Conservation (phyloP, 2,329 filamentous ascomycete genomes). For the Colletotrichum spinosum region DNA sequence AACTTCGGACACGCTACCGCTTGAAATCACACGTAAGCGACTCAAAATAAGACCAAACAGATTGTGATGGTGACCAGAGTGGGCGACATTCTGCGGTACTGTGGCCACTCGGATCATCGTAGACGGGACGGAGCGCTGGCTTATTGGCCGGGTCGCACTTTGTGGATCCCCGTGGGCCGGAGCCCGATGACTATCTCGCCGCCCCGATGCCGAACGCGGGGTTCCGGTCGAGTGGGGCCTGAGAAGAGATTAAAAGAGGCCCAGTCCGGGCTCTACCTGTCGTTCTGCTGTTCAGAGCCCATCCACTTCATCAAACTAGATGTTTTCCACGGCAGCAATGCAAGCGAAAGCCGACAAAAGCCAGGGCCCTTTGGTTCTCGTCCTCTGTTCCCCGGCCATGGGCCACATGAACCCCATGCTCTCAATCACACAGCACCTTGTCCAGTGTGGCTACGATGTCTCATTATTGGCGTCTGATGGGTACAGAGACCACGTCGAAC, state of each 20-base stretch:
- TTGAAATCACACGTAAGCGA: too few species aligned
- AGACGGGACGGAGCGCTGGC: neutral
- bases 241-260: neutral
- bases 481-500: conserved; percentile 46
- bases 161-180: neutral
- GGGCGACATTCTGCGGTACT: too few species aligned
- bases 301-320: neutral
- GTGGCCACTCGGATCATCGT: too few species aligned
- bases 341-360: neutral
- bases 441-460: conserved; percentile 40
- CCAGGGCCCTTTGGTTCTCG: neutral
- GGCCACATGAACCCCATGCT: conserved; percentile 18
- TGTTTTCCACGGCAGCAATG: neutral
- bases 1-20: too few species aligned
- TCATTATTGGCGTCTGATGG: conserved; percentile 48
- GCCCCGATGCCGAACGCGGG: neutral
- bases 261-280: neutral
- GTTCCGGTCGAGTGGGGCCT: neutral
- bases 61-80: too few species aligned
- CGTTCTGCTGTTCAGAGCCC: neutral
- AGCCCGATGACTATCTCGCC: conserved; percentile 12
- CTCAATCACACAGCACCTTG: conserved; percentile 1
- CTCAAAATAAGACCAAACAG: too few species aligned
- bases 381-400: conserved; percentile 6
- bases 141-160: neutral